Conservation (phyloP, 768 basidiomycete genomes). For the Baorangia bicolor region DNA sequence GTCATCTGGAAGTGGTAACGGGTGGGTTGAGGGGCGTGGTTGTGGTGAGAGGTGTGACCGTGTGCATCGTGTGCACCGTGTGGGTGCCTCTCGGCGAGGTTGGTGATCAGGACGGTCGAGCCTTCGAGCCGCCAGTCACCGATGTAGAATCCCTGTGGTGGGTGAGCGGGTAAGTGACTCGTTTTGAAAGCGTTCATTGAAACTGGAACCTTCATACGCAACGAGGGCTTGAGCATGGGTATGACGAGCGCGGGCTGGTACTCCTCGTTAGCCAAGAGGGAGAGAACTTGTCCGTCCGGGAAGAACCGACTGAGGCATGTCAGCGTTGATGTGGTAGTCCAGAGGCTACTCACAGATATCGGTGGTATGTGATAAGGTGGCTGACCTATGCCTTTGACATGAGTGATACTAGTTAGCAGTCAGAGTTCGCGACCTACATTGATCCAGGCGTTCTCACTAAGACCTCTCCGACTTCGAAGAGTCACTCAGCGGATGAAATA, state of each 20-base stretch:
- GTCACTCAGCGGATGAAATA: not conserved
- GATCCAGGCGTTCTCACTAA: constrained; percentile 85
- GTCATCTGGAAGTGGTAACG: constrained; percentile 77
- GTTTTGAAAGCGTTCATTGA: not conserved
- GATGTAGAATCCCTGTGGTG: constrained; percentile 62
- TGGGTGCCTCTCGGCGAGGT: constrained; percentile 54
- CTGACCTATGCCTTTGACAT: constrained; percentile 50
- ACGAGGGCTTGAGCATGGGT: constrained; percentile 68
- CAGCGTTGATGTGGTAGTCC: not conserved
- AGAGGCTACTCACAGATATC: constrained; percentile 67
- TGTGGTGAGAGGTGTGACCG: constrained; percentile 7
- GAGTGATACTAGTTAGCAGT: not conserved
- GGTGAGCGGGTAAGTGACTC: not conserved
- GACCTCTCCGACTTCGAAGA: constrained; percentile 47
- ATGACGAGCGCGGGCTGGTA: constrained; percentile 68
- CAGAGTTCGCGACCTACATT: constrained; percentile 51
- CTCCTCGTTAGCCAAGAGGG: constrained; percentile 82
- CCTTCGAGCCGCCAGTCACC: constrained; percentile 73
- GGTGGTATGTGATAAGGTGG: constrained; percentile 90
- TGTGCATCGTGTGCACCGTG: not conserved
- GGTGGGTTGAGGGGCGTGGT: constrained; percentile 17
- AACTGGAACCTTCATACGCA: constrained; percentile 67
- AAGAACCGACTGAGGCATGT: constrained; percentile 68
- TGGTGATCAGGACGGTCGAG: constrained; percentile 55
- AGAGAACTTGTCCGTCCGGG: constrained; percentile 82